Conservation (phyloP, 495 filamentous ascomycete genomes). For the Penicillium malachiteum region DNA sequence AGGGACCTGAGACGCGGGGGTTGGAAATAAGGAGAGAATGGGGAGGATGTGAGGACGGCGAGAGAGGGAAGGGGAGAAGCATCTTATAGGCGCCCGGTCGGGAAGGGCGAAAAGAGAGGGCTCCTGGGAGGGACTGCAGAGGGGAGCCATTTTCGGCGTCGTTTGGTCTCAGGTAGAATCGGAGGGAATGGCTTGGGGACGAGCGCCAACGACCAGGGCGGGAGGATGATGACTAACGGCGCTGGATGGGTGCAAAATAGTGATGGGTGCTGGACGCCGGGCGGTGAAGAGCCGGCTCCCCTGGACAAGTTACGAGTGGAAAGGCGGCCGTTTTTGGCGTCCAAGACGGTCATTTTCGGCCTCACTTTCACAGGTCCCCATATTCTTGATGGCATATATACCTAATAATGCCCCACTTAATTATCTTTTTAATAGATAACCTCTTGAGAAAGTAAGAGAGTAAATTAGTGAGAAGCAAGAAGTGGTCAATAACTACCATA, state of each 20-base stretch:
- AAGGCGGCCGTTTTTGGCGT: conserved; percentile 4
- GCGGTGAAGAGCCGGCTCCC: background rate
- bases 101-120: background rate
- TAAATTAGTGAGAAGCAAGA: too few species aligned
- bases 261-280: background rate
- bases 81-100: too few species aligned
- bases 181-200: background rate
- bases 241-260: conserved; percentile 1
- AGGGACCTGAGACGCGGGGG: too few species aligned
- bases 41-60: too few species aligned
- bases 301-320: conserved; percentile 6
- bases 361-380: conserved; percentile 1
- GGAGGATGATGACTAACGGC: background rate
- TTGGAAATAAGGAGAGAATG: too few species aligned
- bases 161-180: conserved; percentile 9
- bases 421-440: too few species aligned
- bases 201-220: background rate
- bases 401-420: too few species aligned
- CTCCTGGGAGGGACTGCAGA: conserved; percentile 5
- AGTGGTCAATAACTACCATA: too few species aligned
- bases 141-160: conserved; percentile 18
- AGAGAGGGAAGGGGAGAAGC: too few species aligned
- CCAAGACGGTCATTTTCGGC: background rate
- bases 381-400: too few species aligned
- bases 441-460: too few species aligned